Evolutionary conservation across 2,329 filamentous ascomycete genomes (phyloP).

Genomic region (Aspergillaceae sp.): DNA sequence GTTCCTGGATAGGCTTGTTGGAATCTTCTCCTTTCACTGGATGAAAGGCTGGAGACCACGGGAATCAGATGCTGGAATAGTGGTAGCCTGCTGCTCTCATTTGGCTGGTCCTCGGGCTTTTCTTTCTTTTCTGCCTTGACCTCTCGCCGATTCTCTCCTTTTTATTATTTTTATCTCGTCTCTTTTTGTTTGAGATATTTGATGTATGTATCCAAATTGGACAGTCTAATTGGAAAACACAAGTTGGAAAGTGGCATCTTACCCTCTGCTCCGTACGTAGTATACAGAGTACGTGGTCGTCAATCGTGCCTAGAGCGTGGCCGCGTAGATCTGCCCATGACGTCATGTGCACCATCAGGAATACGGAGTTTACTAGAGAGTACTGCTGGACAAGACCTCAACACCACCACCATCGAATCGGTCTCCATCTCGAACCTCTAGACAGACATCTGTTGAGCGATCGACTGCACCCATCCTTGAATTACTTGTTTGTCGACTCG

Average conservation of each 20-base stretch:
- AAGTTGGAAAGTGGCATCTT: background rate
- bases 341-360: background rate
- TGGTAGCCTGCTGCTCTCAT: background rate
- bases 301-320: too few relatives aligned
- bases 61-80: constrained; percentile 44
- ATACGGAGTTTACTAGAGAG: too few relatives aligned
- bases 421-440: too few relatives aligned
- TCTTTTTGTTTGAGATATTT: background rate
- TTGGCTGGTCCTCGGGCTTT: constrained; percentile 2
- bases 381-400: too few relatives aligned
- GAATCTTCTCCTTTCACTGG: constrained; percentile 16
- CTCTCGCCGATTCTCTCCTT: constrained; percentile 6
- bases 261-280: too few relatives aligned
- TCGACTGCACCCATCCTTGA: too few relatives aligned
- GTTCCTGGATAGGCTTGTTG: constrained; percentile 26
- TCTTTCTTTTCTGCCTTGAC: constrained; percentile 7
- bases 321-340: too few relatives aligned
- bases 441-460: too few relatives aligned
- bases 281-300: too few relatives aligned
- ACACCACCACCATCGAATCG: too few relatives aligned
- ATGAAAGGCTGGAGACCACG: constrained; percentile 17
- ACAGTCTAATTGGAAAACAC: constrained; percentile 12
- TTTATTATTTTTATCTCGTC: constrained; percentile 8
- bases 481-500: too few relatives aligned
- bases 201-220: constrained; percentile 15